Evolutionary conservation across 2,329 filamentous ascomycete genomes (phyloP), one percentile per base, ranked within the genome.

Genomic region (Fusarium sp.): DNA sequence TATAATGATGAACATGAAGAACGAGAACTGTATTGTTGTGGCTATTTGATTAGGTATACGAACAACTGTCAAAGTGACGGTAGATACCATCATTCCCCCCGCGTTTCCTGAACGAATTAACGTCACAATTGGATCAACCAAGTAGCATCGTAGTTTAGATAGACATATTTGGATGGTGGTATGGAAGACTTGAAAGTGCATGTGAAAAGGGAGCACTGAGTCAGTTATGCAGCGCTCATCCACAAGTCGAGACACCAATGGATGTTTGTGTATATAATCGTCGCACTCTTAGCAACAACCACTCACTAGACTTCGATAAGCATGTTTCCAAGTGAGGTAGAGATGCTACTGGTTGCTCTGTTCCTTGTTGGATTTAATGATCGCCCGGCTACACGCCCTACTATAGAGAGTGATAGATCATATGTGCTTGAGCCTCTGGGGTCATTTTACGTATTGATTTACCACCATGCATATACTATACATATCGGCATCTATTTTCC

Each of bases 1-100:
- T 54, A 65, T 41, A 41, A 65, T 46, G 27, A 60, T 27, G 32
- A 41, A 15, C 25, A n/a, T 20, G 11, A 34, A 41, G 30, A 32
- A 46, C 12, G 15, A 44, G n/a, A 16, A 16, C 25, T 29, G 8
- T 8, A 16, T 65, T 41, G n/a, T 30, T 29, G 12, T 32, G 27
- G 25, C 18, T 18, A 6, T 32, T 56, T 57, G 16, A 30, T 47
- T 29, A 27, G 25, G 25, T 27, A n/a, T 29, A 24, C 34, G 9
- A 24, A 27, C 18, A 18, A 16, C 24, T 34, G 11, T 24, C 22
- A 52, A 18, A 40, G 16, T 24, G 12, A 38, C 25, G 7, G 10
- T 25, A 24, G 18, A 38, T 6, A 13, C 22, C 24, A 52, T 52
- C 12, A 24, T 12, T 29, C 24, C 16, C 24, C 16, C 25, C 32